phyloP scores from a whole-genome alignment of 1,139 yeast genomes.

The Candida buenavistaensis region DNA sequence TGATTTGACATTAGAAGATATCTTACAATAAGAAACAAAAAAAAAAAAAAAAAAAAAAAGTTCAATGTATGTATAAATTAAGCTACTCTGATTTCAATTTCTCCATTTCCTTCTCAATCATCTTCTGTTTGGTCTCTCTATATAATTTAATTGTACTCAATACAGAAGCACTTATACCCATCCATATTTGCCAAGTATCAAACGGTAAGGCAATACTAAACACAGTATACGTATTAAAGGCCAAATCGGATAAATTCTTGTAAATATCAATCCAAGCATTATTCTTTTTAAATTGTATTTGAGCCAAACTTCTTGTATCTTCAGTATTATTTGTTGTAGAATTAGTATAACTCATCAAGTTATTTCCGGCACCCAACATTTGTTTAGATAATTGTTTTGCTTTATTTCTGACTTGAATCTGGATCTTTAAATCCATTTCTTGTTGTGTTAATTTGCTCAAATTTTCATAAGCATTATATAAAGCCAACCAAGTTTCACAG shows the following conservation, averaged over 20 bases:
- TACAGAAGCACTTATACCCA: constrained; percentile 45
- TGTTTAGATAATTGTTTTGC: constrained; percentile 40
- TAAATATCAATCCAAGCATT: constrained; percentile 44
- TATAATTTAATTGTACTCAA: constrained; percentile 42
- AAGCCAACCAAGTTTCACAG: constrained; percentile 55
- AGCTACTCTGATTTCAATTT: constrained; percentile 8
- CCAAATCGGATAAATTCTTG: constrained; percentile 42
- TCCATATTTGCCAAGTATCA: constrained; percentile 48
- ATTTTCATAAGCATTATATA: constrained; percentile 47
- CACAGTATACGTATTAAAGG: constrained; percentile 47
- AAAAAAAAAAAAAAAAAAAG: neutral
- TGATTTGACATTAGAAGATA: constrained; percentile 32
- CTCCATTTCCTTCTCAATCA: constrained; percentile 20
- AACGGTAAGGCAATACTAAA: constrained; percentile 41
- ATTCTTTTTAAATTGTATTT: constrained; percentile 38
- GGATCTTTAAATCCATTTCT: constrained; percentile 43
- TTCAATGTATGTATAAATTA: neutral
- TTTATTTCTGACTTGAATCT: constrained; percentile 39
- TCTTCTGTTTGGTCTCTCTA: constrained; percentile 37
- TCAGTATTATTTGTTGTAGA: constrained; percentile 10
- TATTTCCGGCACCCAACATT: constrained; percentile 26
- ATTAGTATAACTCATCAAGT: constrained; percentile 4
- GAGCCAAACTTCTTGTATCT: constrained; percentile 28
- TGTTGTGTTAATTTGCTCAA: constrained; percentile 40
- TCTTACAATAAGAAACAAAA: constrained; percentile 15